Base-by-base conservation (phyloP, 2,329 filamentous ascomycete genomes). In the Aspergillus tanneri region DNA sequence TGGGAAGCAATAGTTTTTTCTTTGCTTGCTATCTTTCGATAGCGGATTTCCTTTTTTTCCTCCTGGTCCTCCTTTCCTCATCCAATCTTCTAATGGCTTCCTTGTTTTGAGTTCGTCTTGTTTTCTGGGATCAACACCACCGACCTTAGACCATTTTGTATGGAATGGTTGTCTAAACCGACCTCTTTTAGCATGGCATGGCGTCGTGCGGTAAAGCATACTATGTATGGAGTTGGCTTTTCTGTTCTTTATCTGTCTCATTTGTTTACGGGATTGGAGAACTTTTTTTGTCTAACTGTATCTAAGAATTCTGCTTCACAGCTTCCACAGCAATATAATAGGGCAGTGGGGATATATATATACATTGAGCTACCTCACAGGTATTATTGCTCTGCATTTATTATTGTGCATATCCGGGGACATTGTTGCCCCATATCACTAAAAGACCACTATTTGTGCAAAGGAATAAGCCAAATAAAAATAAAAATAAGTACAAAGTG, bases 101-200 rank as follows among this genome's bases (percentile, higher is more conserved):
- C 27, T 43, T 46, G 8, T 34, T 46, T 46, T 41, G 23, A 39
- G 46, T 35, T 28, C 24, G 21, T 32, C 27, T 35, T 16, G 28
- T 43, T 39, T 34, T 41, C 5, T 41, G 38, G 38, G 14, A 34
- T 21, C 34, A 21, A 21, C 25, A 34, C 25, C 24, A 18, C 19
- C 9, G 16, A 12, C 34, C 18, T 34, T 36, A 21, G 10, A 21
- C 40, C n/a, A 19, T 34, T 34, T 18, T 18, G 11, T 46, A 43
- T 53, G 52, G 53, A 30, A 41, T 40, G 36, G 39, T 16, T 43
- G 38, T 43, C 49, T 44, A 43, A n/a, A 37, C 47, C 52, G 49
- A 46, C 50, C 56, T 43, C 55, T 50, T 57, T 53, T 56, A 58
- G 65, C 65, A 67, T 68, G 60, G 59, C 56, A 61, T 54, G 65